Base-by-base conservation (phyloP, 2,329 filamentous ascomycete genomes). In the Exophiala bonariae region DNA sequence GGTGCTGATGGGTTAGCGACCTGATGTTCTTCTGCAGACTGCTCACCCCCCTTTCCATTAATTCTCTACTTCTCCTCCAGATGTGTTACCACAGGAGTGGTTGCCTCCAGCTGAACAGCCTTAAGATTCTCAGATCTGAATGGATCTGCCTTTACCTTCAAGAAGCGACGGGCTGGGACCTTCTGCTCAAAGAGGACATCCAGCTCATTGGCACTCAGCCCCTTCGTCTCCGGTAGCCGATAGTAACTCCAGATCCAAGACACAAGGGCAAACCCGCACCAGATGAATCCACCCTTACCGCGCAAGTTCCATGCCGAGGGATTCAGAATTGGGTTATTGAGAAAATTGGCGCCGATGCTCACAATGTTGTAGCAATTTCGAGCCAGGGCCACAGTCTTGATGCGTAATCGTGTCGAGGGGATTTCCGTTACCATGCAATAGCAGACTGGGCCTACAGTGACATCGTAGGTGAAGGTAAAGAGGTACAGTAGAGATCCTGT, bases 391-490 rank as follows among this genome's bases (percentile, higher is more conserved):
- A 79, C 74, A 1, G 75, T 78, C 64, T 79, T 79, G 20, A 71
- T 68, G 51, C 76, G 75, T 23, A 81, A 69, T 9, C 77, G 67
- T 1, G 74, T 76, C 1, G 76, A 78, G 0, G 75, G 74, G 5
- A 79, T 66, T 56, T 80, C 78, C 0, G 76, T 69, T 18, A 79
- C 67, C 19, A 80, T 59, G 0, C 69, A 71, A 56, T 78, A 80
- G 14, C 71, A 76, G 2, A 80, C 71, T 0, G 76, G 76, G 0
- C 77, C 78, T 14, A 80, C 68, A 4, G 73, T 74, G 47, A 74
- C 69, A 63, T 76, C 75, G 61, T 80, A 81, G 8, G 74, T 65
- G 43, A 80, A 75, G 0, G 74, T 77, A 54, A 76, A 79, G 36
- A 77, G 60, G 36, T 80, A 68, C 3, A 80, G 65, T 59, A 81